Base-by-base conservation (phyloP, 192 early-diverging fungal genomes). In the Linnemannia hyalina region DNA sequence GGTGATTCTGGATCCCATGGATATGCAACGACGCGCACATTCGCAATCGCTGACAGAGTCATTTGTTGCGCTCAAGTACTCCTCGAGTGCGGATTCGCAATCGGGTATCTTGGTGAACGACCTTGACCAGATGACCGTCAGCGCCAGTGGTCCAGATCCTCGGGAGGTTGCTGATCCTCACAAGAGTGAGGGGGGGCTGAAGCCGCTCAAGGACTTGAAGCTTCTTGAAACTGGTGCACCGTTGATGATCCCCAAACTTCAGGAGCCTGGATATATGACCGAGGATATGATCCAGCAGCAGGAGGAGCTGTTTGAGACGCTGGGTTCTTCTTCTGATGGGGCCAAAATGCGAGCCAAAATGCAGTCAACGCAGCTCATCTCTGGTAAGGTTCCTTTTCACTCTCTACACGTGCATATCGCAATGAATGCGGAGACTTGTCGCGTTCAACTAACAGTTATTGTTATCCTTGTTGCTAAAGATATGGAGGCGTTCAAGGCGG, bases 401-500 rank as follows among this genome's bases (percentile, higher is more conserved):
- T 49, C 9, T 42, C 35, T 15, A 41, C 38, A 42, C 13, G 88
- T 6, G 41, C 6, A 29, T 13, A 9, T 75, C 54, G 85, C 3
- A 0, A 77, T 13, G 0, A 0, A n/a, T 15, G 35, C 20, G 46
- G 41, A 42, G 6, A 22, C 7, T 54, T 18, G 9, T 15, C 60
- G 60, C 60, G 13, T 65, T 11, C 11, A 32, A 32, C 38, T 54
- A 26, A 47, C 18, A 5, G 42, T 9, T 18, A 4, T 26, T 47
- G 13, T 3, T 46, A 40, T 52, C 16, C 11, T 72, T 52, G 8
- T 41, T 68, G 35, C 5, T 26, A 52, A 47, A 77, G 97, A 98
- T 80, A 97, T 98, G 97, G 90, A 95, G 80, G 94, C 96, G 22
- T 98, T 98, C 88, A 98, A 98, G 81, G 97, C 97, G 6, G 97